Conservation (phyloP, 768 basidiomycete genomes). For the Boletus speciosus region DNA sequence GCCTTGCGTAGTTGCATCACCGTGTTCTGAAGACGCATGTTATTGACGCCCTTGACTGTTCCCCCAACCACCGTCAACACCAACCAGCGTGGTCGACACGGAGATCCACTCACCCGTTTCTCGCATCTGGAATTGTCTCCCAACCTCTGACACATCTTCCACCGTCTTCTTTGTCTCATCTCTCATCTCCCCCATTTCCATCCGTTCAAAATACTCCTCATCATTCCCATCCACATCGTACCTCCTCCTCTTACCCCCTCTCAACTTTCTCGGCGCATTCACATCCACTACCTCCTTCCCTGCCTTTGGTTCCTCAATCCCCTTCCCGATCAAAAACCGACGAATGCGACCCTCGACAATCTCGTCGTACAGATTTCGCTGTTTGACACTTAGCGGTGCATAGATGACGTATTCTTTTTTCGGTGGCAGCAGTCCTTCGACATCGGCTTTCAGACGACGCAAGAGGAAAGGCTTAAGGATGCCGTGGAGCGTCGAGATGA, state of each 20-base stretch:
- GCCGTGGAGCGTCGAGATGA: conserved; percentile 78
- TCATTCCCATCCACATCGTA: conserved; percentile 58
- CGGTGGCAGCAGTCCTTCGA: conserved; percentile 73
- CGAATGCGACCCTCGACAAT: conserved; percentile 72
- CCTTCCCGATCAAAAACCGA: conserved; percentile 49
- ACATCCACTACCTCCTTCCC: conserved; percentile 26
- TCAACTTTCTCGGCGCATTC: conserved; percentile 34
- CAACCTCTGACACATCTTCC: conserved; percentile 53
- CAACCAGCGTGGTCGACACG: not conserved
- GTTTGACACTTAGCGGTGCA: conserved; percentile 78
- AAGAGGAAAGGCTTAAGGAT: conserved; percentile 96
- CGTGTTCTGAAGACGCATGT: conserved; percentile 89
- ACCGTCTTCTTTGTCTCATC: conserved; percentile 34
- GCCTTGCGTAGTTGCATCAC: conserved; percentile 98
- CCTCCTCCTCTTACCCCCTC: conserved; percentile 38
- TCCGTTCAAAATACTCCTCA: conserved; percentile 60
- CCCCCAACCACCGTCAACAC: conserved; percentile 1
- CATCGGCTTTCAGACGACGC: conserved; percentile 87
- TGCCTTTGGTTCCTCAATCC: conserved; percentile 21
- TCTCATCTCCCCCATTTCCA: conserved; percentile 48
- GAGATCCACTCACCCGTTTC: conserved; percentile 51
- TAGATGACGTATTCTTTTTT: conserved; percentile 96
- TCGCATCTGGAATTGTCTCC: conserved; percentile 54
- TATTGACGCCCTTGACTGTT: conserved; percentile 80
- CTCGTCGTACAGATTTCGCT: conserved; percentile 82